phyloP scores from a whole-genome alignment of 2,329 filamentous ascomycete species.

The Phoma sp. region DNA sequence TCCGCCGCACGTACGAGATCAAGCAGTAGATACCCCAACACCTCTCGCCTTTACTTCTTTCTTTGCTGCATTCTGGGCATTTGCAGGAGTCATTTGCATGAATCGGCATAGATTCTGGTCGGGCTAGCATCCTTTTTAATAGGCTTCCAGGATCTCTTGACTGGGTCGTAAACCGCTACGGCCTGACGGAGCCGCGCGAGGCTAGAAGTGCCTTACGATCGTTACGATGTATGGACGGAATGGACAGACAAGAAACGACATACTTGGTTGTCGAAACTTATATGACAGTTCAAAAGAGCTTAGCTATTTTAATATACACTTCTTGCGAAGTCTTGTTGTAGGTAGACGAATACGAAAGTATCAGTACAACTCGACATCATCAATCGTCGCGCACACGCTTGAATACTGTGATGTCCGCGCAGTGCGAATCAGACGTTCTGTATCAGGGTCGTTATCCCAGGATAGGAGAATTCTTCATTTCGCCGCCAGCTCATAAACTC shows the following conservation, averaged over 20 bases:
- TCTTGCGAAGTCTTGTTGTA: constrained; percentile 13
- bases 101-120: constrained; percentile 37
- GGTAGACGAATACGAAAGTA: constrained; percentile 14
- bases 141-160: constrained; percentile 19
- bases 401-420: neutral
- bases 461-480: neutral
- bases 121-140: constrained; percentile 27
- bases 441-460: neutral
- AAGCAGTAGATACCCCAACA: constrained; percentile 51
- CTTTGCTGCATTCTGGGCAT: constrained; percentile 44
- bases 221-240: constrained; percentile 13
- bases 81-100: constrained; percentile 43
- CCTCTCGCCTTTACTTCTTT: constrained; percentile 31
- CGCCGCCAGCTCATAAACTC: neutral
- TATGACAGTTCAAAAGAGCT: constrained; percentile 15
- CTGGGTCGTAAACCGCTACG: neutral
- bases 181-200: neutral
- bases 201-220: constrained; percentile 12
- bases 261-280: constrained; percentile 8
- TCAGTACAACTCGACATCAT: neutral
- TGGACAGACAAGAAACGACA: constrained; percentile 4
- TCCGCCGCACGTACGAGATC: constrained; percentile 57
- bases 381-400: no score
- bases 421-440: neutral
- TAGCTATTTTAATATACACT: constrained; percentile 19